Percentiles rank a stretch among this genome's conserved stretches.
These are phyloP conservation scores for Thelonectria olida DNA, from an alignment of 2,329 filamentous ascomycete species.

Conservation along the genomic window DNA sequence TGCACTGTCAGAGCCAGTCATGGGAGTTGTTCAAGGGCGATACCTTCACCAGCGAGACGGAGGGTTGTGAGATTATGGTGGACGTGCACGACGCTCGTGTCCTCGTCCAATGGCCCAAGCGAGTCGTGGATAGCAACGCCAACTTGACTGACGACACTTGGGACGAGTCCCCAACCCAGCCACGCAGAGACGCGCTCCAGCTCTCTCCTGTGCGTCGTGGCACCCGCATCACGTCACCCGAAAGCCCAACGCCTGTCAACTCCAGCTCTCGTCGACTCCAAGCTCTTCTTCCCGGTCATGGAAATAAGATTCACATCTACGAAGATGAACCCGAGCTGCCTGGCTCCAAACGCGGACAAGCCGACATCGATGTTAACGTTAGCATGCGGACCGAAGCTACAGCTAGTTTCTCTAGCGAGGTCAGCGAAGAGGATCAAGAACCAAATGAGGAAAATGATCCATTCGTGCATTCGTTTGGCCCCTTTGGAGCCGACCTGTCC, in stretches of 20 bases:
- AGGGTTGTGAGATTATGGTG: slow-evolving; percentile 89
- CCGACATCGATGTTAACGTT: slow-evolving; percentile 41
- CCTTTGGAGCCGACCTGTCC: slow-evolving; percentile 87
- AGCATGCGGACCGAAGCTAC: slow-evolving; percentile 62
- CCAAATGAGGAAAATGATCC: slow-evolving; percentile 95
- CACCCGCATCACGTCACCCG: slow-evolving; percentile 74
- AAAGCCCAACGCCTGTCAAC: slow-evolving; percentile 68
- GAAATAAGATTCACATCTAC: slow-evolving; percentile 70
- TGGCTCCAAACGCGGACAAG: slow-evolving; percentile 36
- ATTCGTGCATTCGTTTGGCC: slow-evolving; percentile 89
- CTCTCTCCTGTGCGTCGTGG: slow-evolving; percentile 68
- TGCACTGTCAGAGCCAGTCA: slow-evolving; percentile 89
- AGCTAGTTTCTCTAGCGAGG: slow-evolving; percentile 66
- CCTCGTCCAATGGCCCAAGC: slow-evolving; percentile 85
- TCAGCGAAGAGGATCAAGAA: slow-evolving; percentile 73
- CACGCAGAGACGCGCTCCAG: slow-evolving; percentile 51
- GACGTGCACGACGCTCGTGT: slow-evolving; percentile 95
- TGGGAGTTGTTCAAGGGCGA: slow-evolving; percentile 90
- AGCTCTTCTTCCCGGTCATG: slow-evolving; percentile 52
- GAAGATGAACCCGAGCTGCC: slow-evolving; percentile 69
- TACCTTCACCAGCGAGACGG: slow-evolving; percentile 88
- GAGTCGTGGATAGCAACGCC: slow-evolving; percentile 62
- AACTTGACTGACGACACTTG: slow-evolving; percentile 74
- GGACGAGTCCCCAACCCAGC: slow-evolving; percentile 66
- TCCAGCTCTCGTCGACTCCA: slow-evolving; percentile 57